phyloP scores from a whole-genome alignment of 1,284 basidiomycete genomes.

The Wolfiporia cocos region DNA sequence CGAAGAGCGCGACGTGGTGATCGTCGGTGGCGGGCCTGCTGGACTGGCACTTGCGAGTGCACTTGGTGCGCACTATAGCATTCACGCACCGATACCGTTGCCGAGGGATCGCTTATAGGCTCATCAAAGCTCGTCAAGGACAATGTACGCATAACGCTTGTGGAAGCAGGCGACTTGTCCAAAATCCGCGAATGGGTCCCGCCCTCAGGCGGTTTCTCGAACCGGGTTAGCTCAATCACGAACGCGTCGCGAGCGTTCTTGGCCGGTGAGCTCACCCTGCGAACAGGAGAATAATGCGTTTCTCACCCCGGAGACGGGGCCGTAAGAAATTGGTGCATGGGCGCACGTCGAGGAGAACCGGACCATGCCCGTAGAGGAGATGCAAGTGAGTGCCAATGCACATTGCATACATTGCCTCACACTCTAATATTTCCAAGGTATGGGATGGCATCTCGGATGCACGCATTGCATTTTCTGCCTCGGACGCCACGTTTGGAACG shows the following conservation, averaged over 20 bases:
- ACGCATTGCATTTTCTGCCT: slow-evolving; percentile 65
- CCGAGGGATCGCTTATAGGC: slow-evolving; percentile 33
- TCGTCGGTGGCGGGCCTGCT: slow-evolving; percentile 92
- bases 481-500: slow-evolving; percentile 36
- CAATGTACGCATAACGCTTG: slow-evolving; percentile 57
- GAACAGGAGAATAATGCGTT: not conserved
- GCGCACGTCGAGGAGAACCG: slow-evolving; percentile 65
- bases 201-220: slow-evolving; percentile 62
- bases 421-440: slow-evolving; percentile 41
- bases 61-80: slow-evolving; percentile 49
- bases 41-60: slow-evolving; percentile 89
- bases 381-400: slow-evolving; percentile 55
- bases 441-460: slow-evolving; percentile 88
- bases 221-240: slow-evolving; percentile 87
- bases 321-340: slow-evolving; percentile 80
- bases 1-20: slow-evolving; percentile 73
- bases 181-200: slow-evolving; percentile 67
- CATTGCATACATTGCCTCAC: not conserved
- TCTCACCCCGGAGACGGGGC: not conserved
- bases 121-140: slow-evolving; percentile 43
- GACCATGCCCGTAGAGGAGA: slow-evolving; percentile 72
- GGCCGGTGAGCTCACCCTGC: slow-evolving; percentile 42
- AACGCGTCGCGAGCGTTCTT: slow-evolving; percentile 78
- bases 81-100: slow-evolving; percentile 3
- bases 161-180: slow-evolving; percentile 77